Evolutionary conservation across 805 yeast genomes (phyloP).

Genomic region (Brettanomyces bruxellensis): DNA sequence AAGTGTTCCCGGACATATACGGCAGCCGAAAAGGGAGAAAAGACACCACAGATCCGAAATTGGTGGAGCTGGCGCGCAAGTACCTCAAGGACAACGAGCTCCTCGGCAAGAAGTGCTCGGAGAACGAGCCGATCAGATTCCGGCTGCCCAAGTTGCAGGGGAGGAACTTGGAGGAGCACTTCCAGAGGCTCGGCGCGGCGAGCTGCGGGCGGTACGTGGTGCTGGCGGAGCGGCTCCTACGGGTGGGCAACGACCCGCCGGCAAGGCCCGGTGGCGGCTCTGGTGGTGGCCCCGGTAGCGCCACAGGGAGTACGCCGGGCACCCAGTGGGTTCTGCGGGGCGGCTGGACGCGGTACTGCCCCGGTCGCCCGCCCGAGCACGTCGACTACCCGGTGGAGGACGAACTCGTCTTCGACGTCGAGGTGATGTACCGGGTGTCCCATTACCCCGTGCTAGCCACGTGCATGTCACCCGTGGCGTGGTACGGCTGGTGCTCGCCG

Average conservation of each 20-base stretch:
- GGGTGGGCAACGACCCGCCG: constrained; percentile 23
- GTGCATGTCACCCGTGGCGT: constrained; percentile 66
- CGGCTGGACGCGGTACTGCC: constrained; percentile 78
- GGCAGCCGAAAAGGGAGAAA: constrained; percentile 3
- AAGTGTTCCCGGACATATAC: constrained; percentile 41
- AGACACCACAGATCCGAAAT: constrained; percentile 19
- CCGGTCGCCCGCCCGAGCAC: constrained; percentile 38
- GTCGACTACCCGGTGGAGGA: constrained; percentile 69
- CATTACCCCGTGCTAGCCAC: constrained; percentile 74
- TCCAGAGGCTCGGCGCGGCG: constrained; percentile 54
- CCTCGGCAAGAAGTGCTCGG: constrained; percentile 65
- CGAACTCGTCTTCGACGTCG: constrained; percentile 80
- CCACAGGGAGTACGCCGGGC: not conserved
- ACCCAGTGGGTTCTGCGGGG: constrained; percentile 44
- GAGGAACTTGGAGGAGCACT: constrained; percentile 70
- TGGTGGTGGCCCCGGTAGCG: no score
- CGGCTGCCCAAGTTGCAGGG: constrained; percentile 72
- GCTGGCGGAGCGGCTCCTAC: constrained; percentile 37
- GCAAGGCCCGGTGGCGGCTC: constrained; percentile 28
- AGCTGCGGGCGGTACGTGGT: constrained; percentile 52
- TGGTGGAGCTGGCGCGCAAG: constrained; percentile 45
- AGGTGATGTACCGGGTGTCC: constrained; percentile 68
- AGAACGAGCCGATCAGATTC: constrained; percentile 49
- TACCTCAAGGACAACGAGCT: constrained; percentile 56
- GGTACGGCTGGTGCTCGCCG: constrained; percentile 97